Base-by-base conservation (phyloP, 2,329 filamentous ascomycete genomes). In the Hymenoscyphus infarciens region DNA sequence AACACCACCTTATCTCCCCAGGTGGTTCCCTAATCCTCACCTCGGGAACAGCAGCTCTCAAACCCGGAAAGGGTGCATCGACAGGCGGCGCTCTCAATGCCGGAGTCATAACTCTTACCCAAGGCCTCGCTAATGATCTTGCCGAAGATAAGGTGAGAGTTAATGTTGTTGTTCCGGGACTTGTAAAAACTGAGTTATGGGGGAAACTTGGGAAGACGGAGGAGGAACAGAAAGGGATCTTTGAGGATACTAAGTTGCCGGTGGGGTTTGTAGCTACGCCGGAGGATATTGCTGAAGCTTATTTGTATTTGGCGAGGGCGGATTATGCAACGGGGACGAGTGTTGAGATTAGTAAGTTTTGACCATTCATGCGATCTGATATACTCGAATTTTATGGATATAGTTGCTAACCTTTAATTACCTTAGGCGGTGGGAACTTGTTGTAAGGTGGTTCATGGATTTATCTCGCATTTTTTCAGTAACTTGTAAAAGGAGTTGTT, bases 51-150 rank as follows among this genome's bases (percentile, higher is more conserved):
- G 75, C 75, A 13, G 73, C 71, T 1, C 66, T 77, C 63, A 68
- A 72, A 39, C 76, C 76, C 1, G 74, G 76, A 31, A 76, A 75
- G 65, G 74, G 74, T 19, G 73, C 76, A 5, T 66, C 74, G 5
- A 73, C 76, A 13, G 75, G 75, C 25, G 72, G 71, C 2, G 75
- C 72, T 7, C 58, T 64, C 39, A 60, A 68, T 49, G 80, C 80
- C 0, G 84, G 80, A 0, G 67, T 83, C 4, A 77, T 84, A 49
- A 78, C 80, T 7, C 77, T 88, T 68, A 77, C 79, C 1, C 77
- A 83, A 1, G 81, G 79, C 2, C 75, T 90, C 22, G 87, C 86
- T 1, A 70, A 87, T 49, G 86, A 89, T 66, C 70, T 90, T 57
- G 58, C 69, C 11, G 66, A 69, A 7, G 80, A 80, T 66, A 87